A percentile compares a stretch with the other conserved stretches of the same genome.
These are phyloP conservation scores for Verticillium nonalfalfae DNA, from an alignment of 2,329 filamentous ascomycete species.

Conservation along the genomic window DNA sequence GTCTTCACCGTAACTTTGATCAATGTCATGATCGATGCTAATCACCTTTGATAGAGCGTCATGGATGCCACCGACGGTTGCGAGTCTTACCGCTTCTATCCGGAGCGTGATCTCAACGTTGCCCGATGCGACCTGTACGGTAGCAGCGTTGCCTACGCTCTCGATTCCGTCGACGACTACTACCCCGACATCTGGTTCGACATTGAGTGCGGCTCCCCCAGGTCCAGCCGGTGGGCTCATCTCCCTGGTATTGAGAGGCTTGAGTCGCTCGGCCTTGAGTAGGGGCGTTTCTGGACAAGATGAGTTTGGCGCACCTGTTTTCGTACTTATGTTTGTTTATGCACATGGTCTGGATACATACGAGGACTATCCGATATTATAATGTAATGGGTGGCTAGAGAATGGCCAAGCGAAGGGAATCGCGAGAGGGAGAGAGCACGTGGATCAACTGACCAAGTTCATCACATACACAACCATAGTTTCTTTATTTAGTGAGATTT, in stretches of 20 bases:
- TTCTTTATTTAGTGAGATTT: background rate
- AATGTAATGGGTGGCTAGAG: background rate
- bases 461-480: background rate
- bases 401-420: background rate
- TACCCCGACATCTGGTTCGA: conserved; percentile 27
- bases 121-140: conserved; percentile 29
- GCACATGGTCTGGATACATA: background rate
- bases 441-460: background rate
- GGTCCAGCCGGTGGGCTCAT: conserved; percentile 13
- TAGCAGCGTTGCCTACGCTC: conserved; percentile 19
- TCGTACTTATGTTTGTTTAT: background rate
- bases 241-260: conserved; percentile 8
- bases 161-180: conserved; percentile 20
- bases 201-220: conserved; percentile 27
- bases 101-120: conserved; percentile 18
- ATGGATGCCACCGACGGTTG: conserved; percentile 23
- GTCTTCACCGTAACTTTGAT: background rate
- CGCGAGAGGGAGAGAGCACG: background rate
- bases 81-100: conserved; percentile 28
- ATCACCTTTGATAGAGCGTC: conserved; percentile 17
- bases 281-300: background rate
- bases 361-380: background rate
- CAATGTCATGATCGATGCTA: background rate
- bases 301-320: background rate
- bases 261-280: conserved; percentile 5